Percentiles rank a stretch among this genome's conserved stretches.
These are phyloP conservation scores for Ophiosphaerella narmari DNA, from an alignment of 2,329 filamentous ascomycete species.

Conservation along the genomic window DNA sequence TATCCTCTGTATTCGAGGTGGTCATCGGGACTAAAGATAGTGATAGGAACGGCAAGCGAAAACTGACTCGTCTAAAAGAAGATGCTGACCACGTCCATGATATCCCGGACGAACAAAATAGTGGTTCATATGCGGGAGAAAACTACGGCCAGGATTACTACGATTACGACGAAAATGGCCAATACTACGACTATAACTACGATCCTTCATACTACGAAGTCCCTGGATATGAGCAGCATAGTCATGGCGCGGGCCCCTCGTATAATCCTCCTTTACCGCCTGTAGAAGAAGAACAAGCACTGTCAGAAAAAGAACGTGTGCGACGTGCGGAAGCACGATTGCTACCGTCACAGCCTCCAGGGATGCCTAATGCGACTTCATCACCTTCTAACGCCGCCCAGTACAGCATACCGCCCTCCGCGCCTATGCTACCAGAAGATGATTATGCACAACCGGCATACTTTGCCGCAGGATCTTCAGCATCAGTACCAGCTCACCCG, in stretches of 20 bases:
- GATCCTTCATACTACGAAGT: conserved; percentile 38
- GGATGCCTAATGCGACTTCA: conserved; percentile 46
- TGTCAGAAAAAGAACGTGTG: conserved; percentile 82
- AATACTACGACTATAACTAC: conserved; percentile 41
- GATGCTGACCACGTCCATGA: conserved; percentile 26
- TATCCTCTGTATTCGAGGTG: conserved; percentile 83
- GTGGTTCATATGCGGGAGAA: conserved; percentile 16
- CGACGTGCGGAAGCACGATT: conserved; percentile 77
- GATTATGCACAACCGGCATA: conserved; percentile 32
- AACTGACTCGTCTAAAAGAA: conserved; percentile 28
- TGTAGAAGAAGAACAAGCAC: conserved; percentile 59
- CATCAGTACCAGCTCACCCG: conserved; percentile 26
- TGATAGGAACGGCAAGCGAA: conserved; percentile 56
- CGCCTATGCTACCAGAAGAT: conserved; percentile 43
- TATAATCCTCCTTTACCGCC: conserved; percentile 59
- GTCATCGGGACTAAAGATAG: conserved; percentile 86
- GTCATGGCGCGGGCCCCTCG: conserved; percentile 52
- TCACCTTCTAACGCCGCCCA: conserved; percentile 47
- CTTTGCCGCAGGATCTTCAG: conserved; percentile 23
- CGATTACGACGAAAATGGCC: conserved; percentile 37
- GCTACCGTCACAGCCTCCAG: conserved; percentile 78
- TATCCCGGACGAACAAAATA: conserved; percentile 20
- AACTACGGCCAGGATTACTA: conserved; percentile 35
- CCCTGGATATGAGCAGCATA: conserved; percentile 32
- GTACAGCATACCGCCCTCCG: conserved; percentile 38